Percentiles rank a stretch among this genome's conserved stretches.
These are phyloP conservation scores for Lyophyllum shimeji DNA, from an alignment of 768 basidiomycete genomes.

Conservation along the genomic window DNA sequence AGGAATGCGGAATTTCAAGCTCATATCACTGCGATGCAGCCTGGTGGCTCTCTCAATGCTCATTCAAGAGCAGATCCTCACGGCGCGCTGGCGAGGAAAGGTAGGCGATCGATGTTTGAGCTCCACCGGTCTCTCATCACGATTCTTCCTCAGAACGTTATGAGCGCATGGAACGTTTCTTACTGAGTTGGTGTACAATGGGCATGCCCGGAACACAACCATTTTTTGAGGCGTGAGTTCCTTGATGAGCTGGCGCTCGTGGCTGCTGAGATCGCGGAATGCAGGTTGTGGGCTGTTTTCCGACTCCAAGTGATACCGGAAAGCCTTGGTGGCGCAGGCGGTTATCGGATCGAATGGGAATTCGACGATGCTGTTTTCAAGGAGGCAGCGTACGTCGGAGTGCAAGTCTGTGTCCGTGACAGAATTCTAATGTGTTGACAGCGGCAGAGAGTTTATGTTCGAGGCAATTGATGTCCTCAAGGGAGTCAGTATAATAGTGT, in stretches of 20 bases:
- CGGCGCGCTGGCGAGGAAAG: constrained; percentile 67
- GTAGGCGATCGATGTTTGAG: constrained; percentile 25
- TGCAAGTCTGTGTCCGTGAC: constrained; percentile 13
- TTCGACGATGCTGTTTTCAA: constrained; percentile 93
- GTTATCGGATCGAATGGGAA: constrained; percentile 79
- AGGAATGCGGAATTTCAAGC: constrained; percentile 85
- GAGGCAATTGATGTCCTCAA: constrained; percentile 89
- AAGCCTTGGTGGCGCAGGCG: constrained; percentile 78
- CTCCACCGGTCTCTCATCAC: not conserved
- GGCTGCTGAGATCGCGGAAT: constrained; percentile 8
- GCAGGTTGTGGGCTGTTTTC: constrained; percentile 73
- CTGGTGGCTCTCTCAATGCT: constrained; percentile 78
- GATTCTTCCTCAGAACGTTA: constrained; percentile 51
- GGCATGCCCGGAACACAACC: constrained; percentile 90
- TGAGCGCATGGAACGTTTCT: constrained; percentile 73
- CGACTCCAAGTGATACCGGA: constrained; percentile 80
- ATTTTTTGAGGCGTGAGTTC: constrained; percentile 69
- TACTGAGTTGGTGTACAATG: constrained; percentile 80
- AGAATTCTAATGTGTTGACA: constrained; percentile 32
- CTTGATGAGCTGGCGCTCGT: constrained; percentile 1
- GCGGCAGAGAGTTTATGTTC: constrained; percentile 93
- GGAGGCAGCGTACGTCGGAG: constrained; percentile 79
- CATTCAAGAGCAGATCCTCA: constrained; percentile 67
- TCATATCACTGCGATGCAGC: constrained; percentile 73
- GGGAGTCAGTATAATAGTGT: constrained; percentile 73